Evolutionary conservation across 495 filamentous ascomycete genomes (phyloP).

Genomic region (Trichodelitschia bisporula): DNA sequence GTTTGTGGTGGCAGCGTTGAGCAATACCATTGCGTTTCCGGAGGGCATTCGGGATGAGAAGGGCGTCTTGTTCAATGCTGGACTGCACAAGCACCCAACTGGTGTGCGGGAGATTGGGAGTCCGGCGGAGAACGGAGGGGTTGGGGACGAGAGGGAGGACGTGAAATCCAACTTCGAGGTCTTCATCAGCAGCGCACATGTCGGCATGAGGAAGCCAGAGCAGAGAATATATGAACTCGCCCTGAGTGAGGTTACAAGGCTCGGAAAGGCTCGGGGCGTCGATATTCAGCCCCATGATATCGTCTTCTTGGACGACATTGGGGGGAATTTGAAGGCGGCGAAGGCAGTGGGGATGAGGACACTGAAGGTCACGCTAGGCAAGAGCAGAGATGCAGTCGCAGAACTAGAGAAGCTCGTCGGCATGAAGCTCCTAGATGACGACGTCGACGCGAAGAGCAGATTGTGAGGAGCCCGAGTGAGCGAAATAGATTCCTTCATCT

Average conservation of each 20-base stretch:
- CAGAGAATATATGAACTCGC: slow-evolving; percentile 55
- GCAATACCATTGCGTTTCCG: slow-evolving; percentile 66
- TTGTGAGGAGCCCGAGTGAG: no score
- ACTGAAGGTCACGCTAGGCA: slow-evolving; percentile 60
- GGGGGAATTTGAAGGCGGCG: slow-evolving; percentile 68
- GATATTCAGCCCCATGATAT: slow-evolving; percentile 36
- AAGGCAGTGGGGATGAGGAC: slow-evolving; percentile 54
- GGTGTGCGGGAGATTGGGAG: slow-evolving; percentile 1
- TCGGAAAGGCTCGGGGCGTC: slow-evolving; percentile 19
- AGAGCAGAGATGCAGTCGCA: slow-evolving; percentile 46
- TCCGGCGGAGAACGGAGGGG: background rate
- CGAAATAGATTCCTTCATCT: no score
- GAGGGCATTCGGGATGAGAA: slow-evolving; percentile 21
- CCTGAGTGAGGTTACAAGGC: slow-evolving; percentile 33
- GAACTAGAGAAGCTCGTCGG: slow-evolving; percentile 38
- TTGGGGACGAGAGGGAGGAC: slow-evolving; percentile 3
- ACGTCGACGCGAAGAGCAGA: no score
- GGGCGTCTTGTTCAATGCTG: slow-evolving; percentile 4
- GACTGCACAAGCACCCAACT: slow-evolving; percentile 2
- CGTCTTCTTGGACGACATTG: slow-evolving; percentile 89
- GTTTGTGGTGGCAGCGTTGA: slow-evolving; percentile 59
- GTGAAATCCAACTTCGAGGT: slow-evolving; percentile 10
- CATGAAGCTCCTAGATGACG: no score
- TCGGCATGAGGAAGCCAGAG: slow-evolving; percentile 75
- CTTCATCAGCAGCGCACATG: slow-evolving; percentile 51